Conservation (phyloP, 768 basidiomycete genomes). For the Trametes sanguinea region DNA sequence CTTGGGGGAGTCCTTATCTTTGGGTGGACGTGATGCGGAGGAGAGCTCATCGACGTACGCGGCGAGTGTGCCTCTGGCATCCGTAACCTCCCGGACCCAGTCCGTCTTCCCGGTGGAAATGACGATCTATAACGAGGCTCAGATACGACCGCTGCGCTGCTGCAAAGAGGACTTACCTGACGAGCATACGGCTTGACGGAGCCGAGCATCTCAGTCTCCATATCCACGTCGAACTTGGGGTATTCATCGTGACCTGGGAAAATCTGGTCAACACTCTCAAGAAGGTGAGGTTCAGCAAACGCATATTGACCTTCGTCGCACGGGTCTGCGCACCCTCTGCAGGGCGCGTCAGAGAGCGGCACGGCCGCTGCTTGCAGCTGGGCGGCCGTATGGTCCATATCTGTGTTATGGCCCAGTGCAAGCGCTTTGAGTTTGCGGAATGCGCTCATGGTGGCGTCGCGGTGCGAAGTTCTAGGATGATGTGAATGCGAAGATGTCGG, state of each 20-base stretch:
- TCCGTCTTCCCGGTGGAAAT: constrained; percentile 90
- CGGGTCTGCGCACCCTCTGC: constrained; percentile 73
- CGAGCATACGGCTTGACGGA: constrained; percentile 82
- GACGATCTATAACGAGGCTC: constrained; percentile 57
- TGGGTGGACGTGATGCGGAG: constrained; percentile 11
- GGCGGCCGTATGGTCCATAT: constrained; percentile 44
- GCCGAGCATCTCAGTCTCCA: constrained; percentile 81
- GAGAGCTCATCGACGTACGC: constrained; percentile 43
- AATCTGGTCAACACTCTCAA: background rate
- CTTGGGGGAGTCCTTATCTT: constrained; percentile 15
- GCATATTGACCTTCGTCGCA: constrained; percentile 63
- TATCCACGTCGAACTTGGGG: constrained; percentile 78
- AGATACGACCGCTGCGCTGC: background rate
- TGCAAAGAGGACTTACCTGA: constrained; percentile 48
- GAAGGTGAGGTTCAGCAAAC: background rate
- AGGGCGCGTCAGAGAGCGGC: constrained; percentile 68
- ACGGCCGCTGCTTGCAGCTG: constrained; percentile 59
- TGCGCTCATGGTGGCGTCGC: constrained; percentile 20
- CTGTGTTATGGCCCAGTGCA: constrained; percentile 32
- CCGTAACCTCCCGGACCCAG: constrained; percentile 82
- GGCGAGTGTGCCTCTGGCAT: constrained; percentile 71
- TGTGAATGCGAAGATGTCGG: background rate
- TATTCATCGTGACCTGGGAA: constrained; percentile 70
- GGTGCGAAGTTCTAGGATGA: background rate
- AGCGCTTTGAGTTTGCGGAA: constrained; percentile 32